Percentiles rank a stretch among this genome's conserved stretches.
Conservation (phyloP, 306 rosid species). For the Prunus campanulata region DNA sequence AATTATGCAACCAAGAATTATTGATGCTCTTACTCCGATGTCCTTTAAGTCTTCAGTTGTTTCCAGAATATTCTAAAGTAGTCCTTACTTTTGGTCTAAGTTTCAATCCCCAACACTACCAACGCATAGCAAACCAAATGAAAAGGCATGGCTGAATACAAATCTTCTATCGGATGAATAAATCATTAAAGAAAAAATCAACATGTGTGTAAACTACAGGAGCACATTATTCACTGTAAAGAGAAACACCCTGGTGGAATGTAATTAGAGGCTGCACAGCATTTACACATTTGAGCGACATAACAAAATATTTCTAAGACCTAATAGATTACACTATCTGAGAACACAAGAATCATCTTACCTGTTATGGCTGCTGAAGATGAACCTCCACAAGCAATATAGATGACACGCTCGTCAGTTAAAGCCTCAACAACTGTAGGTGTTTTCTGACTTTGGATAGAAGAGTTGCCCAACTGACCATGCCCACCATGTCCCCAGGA, state of each 20-base stretch:
- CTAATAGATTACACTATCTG: background rate
- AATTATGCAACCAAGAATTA: background rate
- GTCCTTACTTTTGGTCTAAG: background rate
- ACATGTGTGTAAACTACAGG: background rate
- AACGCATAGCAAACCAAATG: background rate
- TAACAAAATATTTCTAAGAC: background rate
- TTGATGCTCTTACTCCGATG: background rate
- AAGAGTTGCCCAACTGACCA: conserved; percentile 91
- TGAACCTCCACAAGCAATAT: conserved; percentile 84
- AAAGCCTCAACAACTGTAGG: conserved; percentile 69
- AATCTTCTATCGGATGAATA: background rate
- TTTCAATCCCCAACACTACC: background rate
- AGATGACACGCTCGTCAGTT: conserved; percentile 44
- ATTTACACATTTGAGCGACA: background rate
- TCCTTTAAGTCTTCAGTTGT: background rate
- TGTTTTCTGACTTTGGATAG: conserved; percentile 56
- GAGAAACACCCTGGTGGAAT: background rate
- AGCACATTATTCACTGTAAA: background rate
- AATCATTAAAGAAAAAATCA: background rate
- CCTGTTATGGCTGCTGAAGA: conserved; percentile 89
- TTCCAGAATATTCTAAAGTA: background rate
- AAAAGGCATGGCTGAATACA: background rate
- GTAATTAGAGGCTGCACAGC: background rate
- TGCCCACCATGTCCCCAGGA: conserved; percentile 98
- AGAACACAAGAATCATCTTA: conserved; percentile 24